Evolutionary conservation across 192 early-diverging fungal species (phyloP), one percentile per base, ranked within the genome.

Genomic region (Obelidium mucronatum): DNA sequence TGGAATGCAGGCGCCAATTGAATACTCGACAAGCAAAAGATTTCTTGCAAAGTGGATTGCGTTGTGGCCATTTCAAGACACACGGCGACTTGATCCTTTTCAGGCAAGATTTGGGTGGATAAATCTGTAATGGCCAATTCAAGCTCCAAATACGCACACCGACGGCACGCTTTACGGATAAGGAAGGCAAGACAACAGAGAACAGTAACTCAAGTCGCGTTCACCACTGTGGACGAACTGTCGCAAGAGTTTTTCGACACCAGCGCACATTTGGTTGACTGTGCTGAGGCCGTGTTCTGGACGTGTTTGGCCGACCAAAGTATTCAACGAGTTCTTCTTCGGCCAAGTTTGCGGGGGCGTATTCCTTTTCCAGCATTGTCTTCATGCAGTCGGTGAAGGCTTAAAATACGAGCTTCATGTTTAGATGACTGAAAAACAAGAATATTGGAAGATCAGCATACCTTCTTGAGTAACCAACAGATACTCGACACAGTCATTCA

Each of bases 21-120:
- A 39, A 79, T 33, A 40, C 61, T 70, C 39, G 61, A 81, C n/a
- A 81, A 17, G 28, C 73, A 73, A 65, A 82, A 84, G 2, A 84
- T 37, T 11, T 48, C 30, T 3, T 55, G 51, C 22, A 84, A 42
- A 51, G 79, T 85, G 3, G 35, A 24, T 26, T 86, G n/a, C n/a
- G n/a, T n/a, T n/a, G n/a, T n/a, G n/a, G n/a, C n/a, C n/a, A n/a
- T n/a, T n/a, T n/a, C n/a, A 28, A 84, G 51, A 33, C 74, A 35
- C n/a, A 84, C 83, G 3, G 83, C 83, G 13, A 85, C 83, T 65
- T 84, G 83, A 60, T 84, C 83, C 3, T 40, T n/a, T 28, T 84
- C 83, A n/a, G 81, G 79, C 26, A 84, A 55, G 63, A 79, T 86
- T 8, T 77, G 42, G 0, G 83, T 71, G 54, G 85, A 86, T 60